Evolutionary conservation across 192 early-diverging fungal genomes (phyloP), one percentile per base, ranked within the genome.

Genomic region (Kickxella alabastrina): DNA sequence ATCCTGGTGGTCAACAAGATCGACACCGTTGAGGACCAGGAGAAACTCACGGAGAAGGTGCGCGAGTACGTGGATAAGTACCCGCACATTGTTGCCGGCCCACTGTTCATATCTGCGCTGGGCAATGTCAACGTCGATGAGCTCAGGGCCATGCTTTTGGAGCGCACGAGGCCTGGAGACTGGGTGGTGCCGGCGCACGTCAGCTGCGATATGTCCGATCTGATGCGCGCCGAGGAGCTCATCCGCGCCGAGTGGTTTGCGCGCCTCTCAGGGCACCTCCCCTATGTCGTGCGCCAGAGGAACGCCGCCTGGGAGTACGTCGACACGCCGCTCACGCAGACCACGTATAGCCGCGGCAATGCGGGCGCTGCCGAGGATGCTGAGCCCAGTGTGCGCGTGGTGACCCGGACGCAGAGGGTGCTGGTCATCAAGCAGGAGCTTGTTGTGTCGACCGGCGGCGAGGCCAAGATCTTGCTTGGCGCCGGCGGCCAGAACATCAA

Each of bases 181-280:
- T 75, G 73, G 73, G 43, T 37, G 44, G 35, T 75, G 2, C 73
- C 73, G 15, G 57, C 57, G 0, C 9, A 54, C 27, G 65, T 54
- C 17, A 46, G 42, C 6, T 57, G 32, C 42, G 65, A 75, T 53
- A 59, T 68, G 60, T 75, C 73, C 4, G 60, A 59, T 37, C 39
- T 65, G 61, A 46, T 46, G 62, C 65, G 56, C 7, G 73, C 68
- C 18, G 73, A 68, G 41, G 73, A 75, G 49, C 52, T 64, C 15
- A 61, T 75, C 51, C 73, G 73, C 35, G 65, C 61, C 14, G 61
- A 68, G 42, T 75, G 65, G 65, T 75, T 65, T 34, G 54, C 40
- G 17, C 73, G 43, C 2, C 44, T 75, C 35, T 17, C 8, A 6
- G 65, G 73, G 21, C 43, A 65, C 31, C 23, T 68, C 49, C 73